A percentile compares a stretch with the other conserved stretches of the same genome.
Conservation (phyloP, 331 rosid genomes). For the Quercus tomentella region DNA sequence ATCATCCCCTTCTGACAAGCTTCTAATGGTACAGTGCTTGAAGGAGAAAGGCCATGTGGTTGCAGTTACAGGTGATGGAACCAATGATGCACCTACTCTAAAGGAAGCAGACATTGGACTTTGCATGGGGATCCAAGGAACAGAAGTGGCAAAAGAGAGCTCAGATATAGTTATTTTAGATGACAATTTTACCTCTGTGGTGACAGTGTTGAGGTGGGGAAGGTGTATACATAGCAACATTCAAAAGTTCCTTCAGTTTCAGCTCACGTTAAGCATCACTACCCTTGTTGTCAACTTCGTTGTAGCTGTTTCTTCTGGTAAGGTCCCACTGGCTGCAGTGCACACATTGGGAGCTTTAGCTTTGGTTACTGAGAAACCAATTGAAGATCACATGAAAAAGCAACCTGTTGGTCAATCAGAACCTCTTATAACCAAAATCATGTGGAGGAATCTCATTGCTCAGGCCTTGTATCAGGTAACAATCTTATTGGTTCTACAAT, state of each 20-base stretch:
- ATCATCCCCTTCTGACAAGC: conserved; percentile 38
- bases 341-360: conserved; percentile 48
- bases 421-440: conserved; percentile 35
- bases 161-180: conserved; percentile 40
- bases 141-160: conserved; percentile 47
- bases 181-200: conserved; percentile 33
- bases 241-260: conserved; percentile 40
- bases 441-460: conserved; percentile 41
- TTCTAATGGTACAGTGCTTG: conserved; percentile 39
- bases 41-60: conserved; percentile 44
- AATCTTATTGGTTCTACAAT: conserved; percentile 27
- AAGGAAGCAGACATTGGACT: conserved; percentile 45
- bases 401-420: conserved; percentile 20
- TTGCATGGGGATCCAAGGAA: conserved; percentile 47
- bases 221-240: conserved; percentile 38
- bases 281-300: conserved; percentile 28
- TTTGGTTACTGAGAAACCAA: conserved; percentile 36
- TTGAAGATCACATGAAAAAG: conserved; percentile 24
- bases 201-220: conserved; percentile 40
- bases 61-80: conserved; percentile 45
- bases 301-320: conserved; percentile 18
- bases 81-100: conserved; percentile 34
- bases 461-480: conserved; percentile 40
- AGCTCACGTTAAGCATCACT: conserved; percentile 33
- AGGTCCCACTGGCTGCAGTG: conserved; percentile 31